Base-by-base conservation (phyloP, 345 rosid genomes). In the Rhodamnia argentea region DNA sequence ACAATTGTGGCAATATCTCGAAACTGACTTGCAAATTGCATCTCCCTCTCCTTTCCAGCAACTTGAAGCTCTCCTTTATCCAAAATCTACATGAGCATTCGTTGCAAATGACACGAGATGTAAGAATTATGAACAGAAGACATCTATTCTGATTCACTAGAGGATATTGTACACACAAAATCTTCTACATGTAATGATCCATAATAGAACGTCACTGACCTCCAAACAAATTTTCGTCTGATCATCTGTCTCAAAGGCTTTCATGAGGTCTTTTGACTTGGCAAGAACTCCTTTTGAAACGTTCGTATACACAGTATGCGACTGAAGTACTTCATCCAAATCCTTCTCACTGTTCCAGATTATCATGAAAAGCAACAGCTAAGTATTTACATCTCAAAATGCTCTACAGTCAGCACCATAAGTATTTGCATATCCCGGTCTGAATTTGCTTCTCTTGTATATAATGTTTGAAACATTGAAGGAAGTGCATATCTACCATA, bases 41-140 rank as follows among this genome's bases (percentile, higher is more conserved):
- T 92, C 81, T 97, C 99, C 92, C 99, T 91, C 91, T 96, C 99
- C 91, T 97, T 97, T 42, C 99, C 99, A 16, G 99, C 99, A 89
- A 97, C 94, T 89, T 97, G 99, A 87, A 97, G 98, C 91, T 97
- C 99, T 57, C 99, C 99, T 90, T 95, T 95, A 42, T 96, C 98
- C 95, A 97, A 84, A 89, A 97, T 96, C 98, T 97, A 88, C 57
- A 6, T 11, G 60, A 83, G 10, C 40, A 83, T 54, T 54, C 53
- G 60, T 29, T 23, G 44, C 26, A 53, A 29, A 54, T 32, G 9
- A 52, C 84, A 83, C 42, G 29, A 82, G 12, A 6, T 24, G 10
- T 47, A 47, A 82, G 42, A 82, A 23, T 82, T 26, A 14, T 10
- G 8, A 82, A 82, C 56, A 7, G 40, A 3, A 82, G 22, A 82